phyloP scores from a whole-genome alignment of 2,329 filamentous ascomycete species.

The Colletotrichum aenigma region DNA sequence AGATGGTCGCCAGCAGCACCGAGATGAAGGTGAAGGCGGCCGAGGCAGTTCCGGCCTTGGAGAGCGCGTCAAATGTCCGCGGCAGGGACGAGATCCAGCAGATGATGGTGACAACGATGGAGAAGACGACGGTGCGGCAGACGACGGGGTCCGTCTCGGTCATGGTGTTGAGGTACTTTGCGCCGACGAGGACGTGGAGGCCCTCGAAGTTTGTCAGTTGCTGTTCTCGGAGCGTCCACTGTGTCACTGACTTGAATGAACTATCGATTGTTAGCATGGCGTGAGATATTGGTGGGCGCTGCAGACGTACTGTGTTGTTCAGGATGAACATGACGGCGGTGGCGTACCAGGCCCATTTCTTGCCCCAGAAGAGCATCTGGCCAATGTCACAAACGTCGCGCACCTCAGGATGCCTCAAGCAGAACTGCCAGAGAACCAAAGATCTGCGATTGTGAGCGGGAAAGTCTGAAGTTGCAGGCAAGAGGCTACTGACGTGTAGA shows the following conservation, averaged over 20 bases:
- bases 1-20: constrained; percentile 82
- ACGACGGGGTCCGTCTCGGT: constrained; percentile 66
- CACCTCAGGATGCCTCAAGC: constrained; percentile 86
- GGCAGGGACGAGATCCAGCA: constrained; percentile 83
- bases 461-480: constrained; percentile 15
- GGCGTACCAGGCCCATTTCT: constrained; percentile 72
- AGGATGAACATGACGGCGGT: constrained; percentile 87
- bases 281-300: too few species aligned
- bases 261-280: neutral
- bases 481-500: constrained; percentile 66
- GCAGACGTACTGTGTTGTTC: constrained; percentile 72
- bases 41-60: constrained; percentile 78
- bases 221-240: neutral
- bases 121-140: constrained; percentile 81
- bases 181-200: constrained; percentile 81
- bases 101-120: constrained; percentile 74
- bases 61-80: constrained; percentile 81
- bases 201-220: constrained; percentile 49
- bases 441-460: constrained; percentile 25
- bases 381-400: constrained; percentile 94
- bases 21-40: constrained; percentile 91
- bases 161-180: constrained; percentile 91
- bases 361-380: constrained; percentile 91
- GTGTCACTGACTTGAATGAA: constrained; percentile 3
- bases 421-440: constrained; percentile 76